Percentiles rank a stretch among this genome's conserved stretches.
phyloP scores from a whole-genome alignment of 1,284 basidiomycete species.

The Neonothopanus nambi region DNA sequence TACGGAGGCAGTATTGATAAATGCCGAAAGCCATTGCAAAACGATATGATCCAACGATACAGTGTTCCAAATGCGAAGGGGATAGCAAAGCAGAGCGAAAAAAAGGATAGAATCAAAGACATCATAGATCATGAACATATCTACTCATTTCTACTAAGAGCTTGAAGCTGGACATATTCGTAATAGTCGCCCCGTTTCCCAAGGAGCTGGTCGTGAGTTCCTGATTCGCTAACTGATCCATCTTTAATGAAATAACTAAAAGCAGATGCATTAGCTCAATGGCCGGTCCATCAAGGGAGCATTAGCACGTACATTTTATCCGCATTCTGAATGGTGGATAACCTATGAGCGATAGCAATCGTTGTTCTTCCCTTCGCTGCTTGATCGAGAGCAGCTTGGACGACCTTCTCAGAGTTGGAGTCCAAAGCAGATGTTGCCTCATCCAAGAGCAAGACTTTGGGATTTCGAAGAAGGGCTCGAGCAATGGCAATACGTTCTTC shows the following conservation, averaged over 20 bases:
- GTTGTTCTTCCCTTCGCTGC: conserved; percentile 90
- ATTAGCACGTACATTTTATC: conserved; percentile 89
- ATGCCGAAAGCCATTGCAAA: too few relatives aligned
- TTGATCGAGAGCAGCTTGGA: conserved; percentile 91
- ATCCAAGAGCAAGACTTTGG: conserved; percentile 87
- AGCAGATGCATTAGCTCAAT: conserved; percentile 3
- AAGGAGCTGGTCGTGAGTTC: conserved; percentile 86
- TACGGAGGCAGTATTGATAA: too few relatives aligned
- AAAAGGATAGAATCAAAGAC: too few relatives aligned
- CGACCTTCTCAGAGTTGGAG: conserved; percentile 90
- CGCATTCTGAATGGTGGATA: conserved; percentile 93
- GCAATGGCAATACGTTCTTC: conserved; percentile 98
- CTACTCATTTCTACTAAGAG: conserved; percentile 56
- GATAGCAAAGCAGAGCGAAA: too few relatives aligned
- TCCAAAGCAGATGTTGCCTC: conserved; percentile 97
- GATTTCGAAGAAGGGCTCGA: conserved; percentile 90
- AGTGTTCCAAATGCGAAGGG: too few relatives aligned
- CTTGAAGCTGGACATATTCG: conserved; percentile 88
- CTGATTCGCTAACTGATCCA: conserved; percentile 84
- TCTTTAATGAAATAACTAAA: conserved; percentile 88
- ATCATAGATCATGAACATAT: too few relatives aligned
- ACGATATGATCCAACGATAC: too few relatives aligned
- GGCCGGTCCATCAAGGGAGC: conserved; percentile 4
- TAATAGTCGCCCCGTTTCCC: conserved; percentile 77
- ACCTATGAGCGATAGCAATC: conserved; percentile 87